Evolutionary conservation across 306 rosid genomes (phyloP).

Genomic region (Ceratonia siliqua): DNA sequence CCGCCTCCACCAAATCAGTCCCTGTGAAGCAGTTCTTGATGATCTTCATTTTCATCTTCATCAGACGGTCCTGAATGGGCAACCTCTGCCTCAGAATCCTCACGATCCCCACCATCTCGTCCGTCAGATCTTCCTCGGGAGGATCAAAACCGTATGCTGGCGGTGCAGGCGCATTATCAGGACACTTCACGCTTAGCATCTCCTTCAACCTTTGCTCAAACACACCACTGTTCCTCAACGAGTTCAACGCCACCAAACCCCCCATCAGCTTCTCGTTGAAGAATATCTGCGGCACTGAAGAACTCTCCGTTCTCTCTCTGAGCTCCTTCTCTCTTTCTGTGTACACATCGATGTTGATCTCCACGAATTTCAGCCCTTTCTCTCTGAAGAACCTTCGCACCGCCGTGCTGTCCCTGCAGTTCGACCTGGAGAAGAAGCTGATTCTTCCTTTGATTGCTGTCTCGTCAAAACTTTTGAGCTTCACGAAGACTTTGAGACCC

Average conservation of each 20-base stretch:
- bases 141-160: conserved; percentile 74
- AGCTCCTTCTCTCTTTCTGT: conserved; percentile 70
- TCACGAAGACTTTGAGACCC: conserved; percentile 65
- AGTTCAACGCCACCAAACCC: conserved; percentile 81
- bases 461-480: conserved; percentile 39
- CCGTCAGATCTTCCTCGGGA: conserved; percentile 44
- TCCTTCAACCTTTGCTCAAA: conserved; percentile 68
- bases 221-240: conserved; percentile 78
- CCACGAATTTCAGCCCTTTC: conserved; percentile 62
- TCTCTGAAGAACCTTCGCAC: conserved; percentile 69
- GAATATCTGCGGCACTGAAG: conserved; percentile 82
- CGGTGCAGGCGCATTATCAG: conserved; percentile 65
- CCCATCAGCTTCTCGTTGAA: conserved; percentile 91
- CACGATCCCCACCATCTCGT: conserved; percentile 57
- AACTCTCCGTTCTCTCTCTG: conserved; percentile 55
- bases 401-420: conserved; percentile 86
- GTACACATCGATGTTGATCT: conserved; percentile 90
- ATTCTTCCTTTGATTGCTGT: conserved; percentile 58
- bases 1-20: conserved; percentile 61
- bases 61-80: conserved; percentile 78
- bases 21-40: conserved; percentile 82
- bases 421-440: conserved; percentile 84
- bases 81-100: conserved; percentile 59
- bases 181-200: conserved; percentile 46
- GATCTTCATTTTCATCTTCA: conserved; percentile 84